These are phyloP conservation scores for Eucalyptus erythrocorys DNA, from an alignment of 345 rosid genomes.

Conservation along the genomic window DNA sequence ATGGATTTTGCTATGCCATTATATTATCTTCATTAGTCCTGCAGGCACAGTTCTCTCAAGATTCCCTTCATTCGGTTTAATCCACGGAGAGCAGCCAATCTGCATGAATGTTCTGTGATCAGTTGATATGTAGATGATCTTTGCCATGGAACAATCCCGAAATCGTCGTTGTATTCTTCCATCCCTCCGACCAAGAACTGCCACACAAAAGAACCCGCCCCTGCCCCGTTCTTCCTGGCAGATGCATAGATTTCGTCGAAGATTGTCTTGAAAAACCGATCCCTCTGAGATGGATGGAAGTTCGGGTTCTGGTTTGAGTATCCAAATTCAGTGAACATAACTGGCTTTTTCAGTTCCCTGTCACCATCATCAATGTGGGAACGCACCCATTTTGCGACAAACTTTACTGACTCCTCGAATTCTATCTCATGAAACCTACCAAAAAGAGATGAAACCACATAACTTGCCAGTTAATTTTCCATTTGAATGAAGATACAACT, in stretches of 20 bases:
- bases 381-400: slow-evolving; percentile 65
- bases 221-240: slow-evolving; percentile 58
- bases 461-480: neutral
- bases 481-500: neutral
- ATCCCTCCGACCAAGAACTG: slow-evolving; percentile 72
- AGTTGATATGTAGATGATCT: slow-evolving; percentile 43
- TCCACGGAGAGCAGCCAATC: slow-evolving; percentile 38
- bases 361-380: slow-evolving; percentile 92
- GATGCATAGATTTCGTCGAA: slow-evolving; percentile 52
- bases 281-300: slow-evolving; percentile 51
- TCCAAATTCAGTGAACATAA: slow-evolving; percentile 82
- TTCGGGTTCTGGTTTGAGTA: slow-evolving; percentile 66
- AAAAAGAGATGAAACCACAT: neutral
- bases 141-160: slow-evolving; percentile 78
- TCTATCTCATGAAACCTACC: slow-evolving; percentile 52
- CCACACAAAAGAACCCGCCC: slow-evolving; percentile 84
- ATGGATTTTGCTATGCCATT: neutral
- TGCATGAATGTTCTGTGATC: slow-evolving; percentile 57
- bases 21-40: slow-evolving; percentile 3
- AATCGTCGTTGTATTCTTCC: slow-evolving; percentile 80
- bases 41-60: slow-evolving; percentile 34
- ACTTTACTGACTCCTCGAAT: slow-evolving; percentile 57
- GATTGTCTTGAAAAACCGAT: slow-evolving; percentile 39
- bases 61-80: slow-evolving; percentile 8
- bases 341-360: slow-evolving; percentile 63